Conservation (phyloP, 805 yeast genomes). For the Priceomyces haplophilus region DNA sequence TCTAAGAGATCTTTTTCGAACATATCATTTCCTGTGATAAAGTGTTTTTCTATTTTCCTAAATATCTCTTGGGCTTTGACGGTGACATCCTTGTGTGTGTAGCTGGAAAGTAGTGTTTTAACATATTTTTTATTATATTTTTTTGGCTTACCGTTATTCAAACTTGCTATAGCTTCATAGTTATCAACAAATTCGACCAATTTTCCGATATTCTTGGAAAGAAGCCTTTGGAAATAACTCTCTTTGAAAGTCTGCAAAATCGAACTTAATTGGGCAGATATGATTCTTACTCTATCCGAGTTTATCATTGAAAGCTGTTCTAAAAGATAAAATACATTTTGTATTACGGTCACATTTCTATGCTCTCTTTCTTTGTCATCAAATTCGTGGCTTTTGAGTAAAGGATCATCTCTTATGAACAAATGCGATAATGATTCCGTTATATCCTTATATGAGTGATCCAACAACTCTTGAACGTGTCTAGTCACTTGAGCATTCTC, state of each 20-base stretch:
- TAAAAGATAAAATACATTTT: slow-evolving; percentile 34
- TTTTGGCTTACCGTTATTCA: slow-evolving; percentile 56
- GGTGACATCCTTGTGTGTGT: slow-evolving; percentile 57
- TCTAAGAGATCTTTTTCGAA: slow-evolving; percentile 55
- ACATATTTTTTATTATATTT: slow-evolving; percentile 61
- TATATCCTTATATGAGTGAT: slow-evolving; percentile 30
- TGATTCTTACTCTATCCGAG: slow-evolving; percentile 20
- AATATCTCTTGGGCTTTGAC: slow-evolving; percentile 54
- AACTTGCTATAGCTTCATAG: slow-evolving; percentile 49
- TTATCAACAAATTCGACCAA: slow-evolving; percentile 63
- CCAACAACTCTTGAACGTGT: slow-evolving; percentile 22
- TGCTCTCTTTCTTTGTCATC: slow-evolving; percentile 43
- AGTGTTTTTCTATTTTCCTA: slow-evolving; percentile 55
- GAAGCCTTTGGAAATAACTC: slow-evolving; percentile 31
- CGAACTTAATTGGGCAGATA: slow-evolving; percentile 22
- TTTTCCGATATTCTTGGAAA: slow-evolving; percentile 59
- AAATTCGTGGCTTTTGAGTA: slow-evolving; percentile 40
- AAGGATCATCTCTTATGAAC: slow-evolving; percentile 41
- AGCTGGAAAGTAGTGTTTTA: slow-evolving; percentile 52
- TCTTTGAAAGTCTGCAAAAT: slow-evolving; percentile 28
- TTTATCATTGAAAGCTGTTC: slow-evolving; percentile 30
- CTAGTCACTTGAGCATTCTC: slow-evolving; percentile 17
- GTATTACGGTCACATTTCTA: slow-evolving; percentile 39
- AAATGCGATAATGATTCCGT: slow-evolving; percentile 33
- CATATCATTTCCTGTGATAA: slow-evolving; percentile 36